These are phyloP conservation scores for Epithele typhae DNA, from an alignment of 768 basidiomycete species.

Conservation along the genomic window DNA sequence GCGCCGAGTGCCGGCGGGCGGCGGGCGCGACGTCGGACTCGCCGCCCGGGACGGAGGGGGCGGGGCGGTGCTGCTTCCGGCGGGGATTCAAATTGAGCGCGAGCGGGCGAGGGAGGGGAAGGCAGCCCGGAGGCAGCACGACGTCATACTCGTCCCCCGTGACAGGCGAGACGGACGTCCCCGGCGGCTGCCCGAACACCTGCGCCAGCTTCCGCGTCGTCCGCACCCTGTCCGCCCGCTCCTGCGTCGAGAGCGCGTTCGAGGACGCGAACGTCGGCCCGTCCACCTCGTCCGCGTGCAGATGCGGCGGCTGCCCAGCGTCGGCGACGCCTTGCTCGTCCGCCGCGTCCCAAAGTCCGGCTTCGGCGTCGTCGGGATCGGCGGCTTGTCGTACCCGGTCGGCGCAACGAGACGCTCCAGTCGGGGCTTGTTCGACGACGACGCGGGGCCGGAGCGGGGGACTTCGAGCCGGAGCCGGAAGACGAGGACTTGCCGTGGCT, in stretches of 20 bases:
- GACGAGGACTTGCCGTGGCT: conserved; percentile 9
- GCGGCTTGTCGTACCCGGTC: conserved; percentile 32
- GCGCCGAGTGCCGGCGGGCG: conserved; percentile 51
- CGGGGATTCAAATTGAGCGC: conserved; percentile 10
- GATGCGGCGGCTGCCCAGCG: conserved; percentile 3
- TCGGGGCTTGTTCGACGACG: conserved; percentile 24
- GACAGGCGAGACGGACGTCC: conserved; percentile 3
- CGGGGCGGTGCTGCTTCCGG: conserved; percentile 20
- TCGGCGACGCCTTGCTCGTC: conserved; percentile 7
- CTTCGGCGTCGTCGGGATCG: conserved; percentile 44
- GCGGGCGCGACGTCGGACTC: conserved; percentile 23
- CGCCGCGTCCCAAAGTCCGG: conserved; percentile 35
- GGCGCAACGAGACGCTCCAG: conserved; percentile 26
- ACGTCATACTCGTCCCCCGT: background rate
- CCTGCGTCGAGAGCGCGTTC: conserved; percentile 57
- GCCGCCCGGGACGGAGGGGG: conserved; percentile 27
- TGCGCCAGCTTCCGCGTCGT: conserved; percentile 77
- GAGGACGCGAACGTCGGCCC: conserved; percentile 52
- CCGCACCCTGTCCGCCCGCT: conserved; percentile 68
- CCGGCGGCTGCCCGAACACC: conserved; percentile 68
- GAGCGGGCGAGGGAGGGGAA: conserved; percentile 11
- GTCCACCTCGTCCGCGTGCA: conserved; percentile 8
- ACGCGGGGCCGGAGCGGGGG: no score
- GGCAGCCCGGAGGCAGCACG: conserved; percentile 10
- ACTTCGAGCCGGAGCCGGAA: background rate